Evolutionary conservation across 2,329 filamentous ascomycete genomes (phyloP), one percentile per base, ranked within the genome.

Genomic region (Parastagonospora nodorum): DNA sequence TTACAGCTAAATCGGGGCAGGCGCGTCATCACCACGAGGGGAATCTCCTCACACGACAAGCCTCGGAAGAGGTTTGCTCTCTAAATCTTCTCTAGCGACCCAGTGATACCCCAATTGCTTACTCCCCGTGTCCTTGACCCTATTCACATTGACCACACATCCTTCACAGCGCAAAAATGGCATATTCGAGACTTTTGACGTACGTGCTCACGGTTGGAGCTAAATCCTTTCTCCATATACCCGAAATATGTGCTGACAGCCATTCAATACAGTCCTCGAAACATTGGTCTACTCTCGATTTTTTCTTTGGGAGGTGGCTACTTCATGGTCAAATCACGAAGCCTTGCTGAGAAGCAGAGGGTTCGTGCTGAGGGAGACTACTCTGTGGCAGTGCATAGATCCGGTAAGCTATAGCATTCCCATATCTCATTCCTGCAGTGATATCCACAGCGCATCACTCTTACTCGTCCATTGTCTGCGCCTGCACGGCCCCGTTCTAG

Each of bases 301-400:
- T 27, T 68, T 14, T 66, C 70, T 6, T 56, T 75, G 12, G 64
- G 67, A 16, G 64, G 68, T 39, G 66, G 68, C 6, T 73, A 69
- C 45, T 48, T 72, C 39, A 57, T 69, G 30, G 27, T 73, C 19
- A 74, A 69, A 47, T 67, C 69, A 16, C 64, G 55, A 36, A 50
- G 63, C 2, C 33, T 71, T 14, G 59, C 64, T 8, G 56, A 55
- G n/a, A 69, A 67, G 49, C 63, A 66, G 50, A 57, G 62, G 31
- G 61, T 71, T 35, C 61, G 60, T 33, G 51, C 53, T 9, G 56
- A 44, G 15, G 69, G 71, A 12, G 70, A 74, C 46, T 74, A 72
- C 43, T 69, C 64, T 14, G 71, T 74, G 11, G 58, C 65, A 11
- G 69, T 73, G 15, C 68, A 73, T 32, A 56, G 71, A 42, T 74